Evolutionary conservation across 78 protist species (phyloP).

Genomic region (Andalucia godoyi): DNA sequence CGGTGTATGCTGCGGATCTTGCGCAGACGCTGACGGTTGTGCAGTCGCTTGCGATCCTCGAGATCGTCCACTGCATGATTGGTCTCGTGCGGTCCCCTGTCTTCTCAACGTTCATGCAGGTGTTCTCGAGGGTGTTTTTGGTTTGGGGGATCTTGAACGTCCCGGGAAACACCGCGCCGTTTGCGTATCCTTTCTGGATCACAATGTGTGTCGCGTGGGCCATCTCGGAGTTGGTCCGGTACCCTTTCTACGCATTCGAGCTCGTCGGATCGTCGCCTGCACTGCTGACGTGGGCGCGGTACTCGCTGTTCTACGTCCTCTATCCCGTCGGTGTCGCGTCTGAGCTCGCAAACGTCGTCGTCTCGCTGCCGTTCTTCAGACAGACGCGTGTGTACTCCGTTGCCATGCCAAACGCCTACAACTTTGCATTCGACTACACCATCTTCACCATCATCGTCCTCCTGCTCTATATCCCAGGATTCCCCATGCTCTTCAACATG

Average conservation of each 20-base stretch:
- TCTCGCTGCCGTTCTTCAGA: background rate
- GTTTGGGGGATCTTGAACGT: background rate
- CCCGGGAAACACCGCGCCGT: background rate
- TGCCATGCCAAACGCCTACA: background rate
- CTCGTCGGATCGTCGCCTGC: background rate
- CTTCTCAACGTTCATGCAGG: conserved; percentile 9
- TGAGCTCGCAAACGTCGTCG: background rate
- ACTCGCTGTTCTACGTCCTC: conserved; percentile 14
- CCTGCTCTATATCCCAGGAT: too few species aligned
- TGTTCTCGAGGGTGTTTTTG: conserved; percentile 7
- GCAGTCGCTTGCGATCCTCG: conserved; percentile 14
- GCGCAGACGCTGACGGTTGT: background rate
- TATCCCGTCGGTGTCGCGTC: conserved; percentile 17
- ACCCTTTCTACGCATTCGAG: conserved; percentile 7
- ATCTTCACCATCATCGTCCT: too few species aligned
- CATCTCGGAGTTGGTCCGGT: conserved; percentile 8
- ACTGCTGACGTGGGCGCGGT: conserved; percentile 14
- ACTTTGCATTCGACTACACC: background rate
- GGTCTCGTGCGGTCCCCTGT: background rate
- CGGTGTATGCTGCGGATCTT: too few species aligned
- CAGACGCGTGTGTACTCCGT: background rate
- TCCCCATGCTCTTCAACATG: too few species aligned
- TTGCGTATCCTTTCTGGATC: background rate
- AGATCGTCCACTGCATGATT: conserved; percentile 7
- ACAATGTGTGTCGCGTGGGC: conserved; percentile 5